Percentiles rank a stretch among this genome's conserved stretches.
Conservation (phyloP, 179 eudicot species). For the Beta lomatogona region DNA sequence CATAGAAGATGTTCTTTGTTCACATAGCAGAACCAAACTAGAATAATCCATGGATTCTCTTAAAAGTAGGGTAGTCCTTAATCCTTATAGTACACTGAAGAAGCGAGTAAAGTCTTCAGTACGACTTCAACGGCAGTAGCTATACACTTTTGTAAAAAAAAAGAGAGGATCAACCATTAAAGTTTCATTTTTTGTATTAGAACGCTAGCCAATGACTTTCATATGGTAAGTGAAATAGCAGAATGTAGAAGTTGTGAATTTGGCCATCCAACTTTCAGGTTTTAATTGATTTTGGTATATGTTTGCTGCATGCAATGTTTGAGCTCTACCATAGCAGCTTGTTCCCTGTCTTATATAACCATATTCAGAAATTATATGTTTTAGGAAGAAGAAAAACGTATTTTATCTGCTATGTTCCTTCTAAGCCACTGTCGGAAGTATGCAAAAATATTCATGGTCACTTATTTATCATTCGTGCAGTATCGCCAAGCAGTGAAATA, state of each 20-base stretch:
- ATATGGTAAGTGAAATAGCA: neutral
- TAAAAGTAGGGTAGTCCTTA: too few relatives aligned
- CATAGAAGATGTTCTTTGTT: too few relatives aligned
- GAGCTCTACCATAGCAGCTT: neutral
- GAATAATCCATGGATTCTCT: too few relatives aligned
- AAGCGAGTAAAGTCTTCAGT: neutral
- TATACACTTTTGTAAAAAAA: too few relatives aligned
- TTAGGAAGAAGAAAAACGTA: neutral
- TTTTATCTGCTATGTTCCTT: neutral
- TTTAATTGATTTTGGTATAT: neutral
- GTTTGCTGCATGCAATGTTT: neutral
- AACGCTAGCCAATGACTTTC: neutral
- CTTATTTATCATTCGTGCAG: constrained; percentile 34
- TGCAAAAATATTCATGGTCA: neutral
- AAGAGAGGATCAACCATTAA: neutral
- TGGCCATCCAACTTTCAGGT: neutral
- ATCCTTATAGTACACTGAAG: too few relatives aligned
- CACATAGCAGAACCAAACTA: too few relatives aligned
- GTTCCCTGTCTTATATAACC: neutral
- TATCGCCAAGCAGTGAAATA: constrained; percentile 36
- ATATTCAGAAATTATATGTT: constrained; percentile 4
- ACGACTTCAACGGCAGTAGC: too few relatives aligned
- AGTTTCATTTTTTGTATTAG: neutral
- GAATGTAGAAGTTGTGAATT: neutral
- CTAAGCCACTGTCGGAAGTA: neutral